These are phyloP conservation scores for Epichloe coenophiala DNA, from an alignment of 2,329 filamentous ascomycete species.

Conservation along the genomic window DNA sequence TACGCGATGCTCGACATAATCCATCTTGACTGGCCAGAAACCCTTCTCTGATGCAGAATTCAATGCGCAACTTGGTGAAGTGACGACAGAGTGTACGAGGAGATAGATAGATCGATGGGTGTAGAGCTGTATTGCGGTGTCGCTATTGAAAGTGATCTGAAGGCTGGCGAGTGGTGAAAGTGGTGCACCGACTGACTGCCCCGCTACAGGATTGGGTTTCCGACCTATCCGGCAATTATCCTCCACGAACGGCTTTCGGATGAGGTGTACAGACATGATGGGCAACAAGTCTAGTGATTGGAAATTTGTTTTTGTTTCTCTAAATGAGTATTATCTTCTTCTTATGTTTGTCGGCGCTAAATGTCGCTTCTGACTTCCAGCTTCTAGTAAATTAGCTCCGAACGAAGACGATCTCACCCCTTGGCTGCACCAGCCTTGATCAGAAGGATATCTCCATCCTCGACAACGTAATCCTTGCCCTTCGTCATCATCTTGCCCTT, in stretches of 20 bases:
- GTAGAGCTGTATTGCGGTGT: too few species aligned
- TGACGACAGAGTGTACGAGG: background rate
- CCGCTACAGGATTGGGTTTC: too few species aligned
- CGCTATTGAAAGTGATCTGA: too few species aligned
- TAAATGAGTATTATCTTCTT: background rate
- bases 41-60: background rate
- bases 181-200: too few species aligned
- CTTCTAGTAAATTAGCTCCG: background rate
- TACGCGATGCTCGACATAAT: conserved; percentile 44
- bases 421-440: conserved; percentile 86
- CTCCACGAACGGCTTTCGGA: too few species aligned
- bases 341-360: background rate
- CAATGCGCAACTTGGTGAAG: background rate
- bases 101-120: background rate
- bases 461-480: conserved; percentile 89
- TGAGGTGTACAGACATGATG: too few species aligned
- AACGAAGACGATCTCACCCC: conserved; percentile 25
- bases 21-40: conserved; percentile 25
- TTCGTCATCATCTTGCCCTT: conserved; percentile 98
- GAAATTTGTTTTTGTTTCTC: background rate
- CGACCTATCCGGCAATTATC: too few species aligned
- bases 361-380: background rate
- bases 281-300: too few species aligned
- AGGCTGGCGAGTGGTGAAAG: too few species aligned
- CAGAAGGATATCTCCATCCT: conserved; percentile 70